Base-by-base conservation (phyloP, 495 filamentous ascomycete genomes). In the Acidiella bohemica region DNA sequence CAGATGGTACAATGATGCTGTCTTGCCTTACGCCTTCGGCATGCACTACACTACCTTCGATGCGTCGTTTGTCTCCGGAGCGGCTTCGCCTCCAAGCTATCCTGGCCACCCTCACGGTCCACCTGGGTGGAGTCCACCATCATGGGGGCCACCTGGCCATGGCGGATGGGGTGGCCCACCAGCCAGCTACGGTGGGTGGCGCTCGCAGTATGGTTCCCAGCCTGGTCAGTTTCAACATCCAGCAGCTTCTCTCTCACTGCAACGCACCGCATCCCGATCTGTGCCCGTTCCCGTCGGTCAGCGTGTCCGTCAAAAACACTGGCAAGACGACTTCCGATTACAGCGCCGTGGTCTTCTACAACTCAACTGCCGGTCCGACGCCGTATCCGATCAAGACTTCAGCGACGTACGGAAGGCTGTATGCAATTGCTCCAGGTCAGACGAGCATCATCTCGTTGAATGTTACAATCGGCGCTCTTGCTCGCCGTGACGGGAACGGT, bases 321-420 rank as follows among this genome's bases (percentile, higher is more conserved):
- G 78, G 78, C 4, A 51, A 58, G 1, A 50, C 51, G 0, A 44
- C 56, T 2, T 80, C 75, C 0, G 74, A 78, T 51, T 83, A 73
- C 43, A 70, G 74, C 0, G 68, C 64, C 5, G 62, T 83, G 32
- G 59, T 57, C 0, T 83, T 77, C 53, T 45, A 68, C 12, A 60
- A 68, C 16, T 72, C 67, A 2, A 63, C 63, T 4, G 60, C 61
- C 29, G 79, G 79, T 0, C 78, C 76, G 0, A 46, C 51, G 36
- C 79, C 78, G 3, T 62, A 72, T 38, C 76, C 79, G 5, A 70
- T 71, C 43, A 81, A 81, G 55, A 67, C 67, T 52, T 63, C 82
- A 0, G 73, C 72, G 3, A 65, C 70, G 0, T 84, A 77, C 41
- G 61, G 65, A 11, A 64, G 79, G 12, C 43, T 79, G 6, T 57